Evolutionary conservation across 108 stramenopile species (phyloP), one percentile per base, ranked within the genome.

Genomic region (Schizochytrium sp.): DNA sequence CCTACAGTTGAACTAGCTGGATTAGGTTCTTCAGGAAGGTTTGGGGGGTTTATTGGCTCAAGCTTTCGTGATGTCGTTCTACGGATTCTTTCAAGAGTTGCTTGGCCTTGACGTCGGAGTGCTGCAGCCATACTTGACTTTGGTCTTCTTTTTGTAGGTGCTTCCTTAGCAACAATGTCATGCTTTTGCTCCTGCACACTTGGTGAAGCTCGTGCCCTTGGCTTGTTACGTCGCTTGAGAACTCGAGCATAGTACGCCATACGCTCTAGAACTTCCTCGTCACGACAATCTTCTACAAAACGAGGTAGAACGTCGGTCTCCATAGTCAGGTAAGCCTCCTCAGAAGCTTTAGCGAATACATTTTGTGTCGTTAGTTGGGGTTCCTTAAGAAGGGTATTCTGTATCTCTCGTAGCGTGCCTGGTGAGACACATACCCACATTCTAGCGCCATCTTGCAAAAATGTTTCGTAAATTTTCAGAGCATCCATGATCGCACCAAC

Each of bases 401-500:
- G 47, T 5, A 83, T 50, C 76, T 83, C 76, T 83, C 47, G 10
- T 7, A 83, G 28, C 47, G 38, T 38, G 17, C 12, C 12, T 13
- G 76, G 76, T 38, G 50, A 55, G 0, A 83, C 76, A 28, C 76
- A 83, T 0, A 83, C 76, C 76, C 76, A 83, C 76, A 83, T 83
- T 5, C 76, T n/a, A 7, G 76, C 76, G 0, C 76, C 76, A 10
- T 83, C 76, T 40, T 83, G 76, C 76, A 83, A 83, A 83, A 83
- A 83, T 47, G 47, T 49, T 10, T 55, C 45, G 53, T 83, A 83
- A 7, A 83, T 50, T 2, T 40, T 17, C 50, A 83, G 47, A 2
- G 76, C 76, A 53, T 83, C 76, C 76, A 83, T 83, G 53, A 83
- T 83, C n/a, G 53, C 76, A 28, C 47, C 55, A n/a, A 83, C 76